These are phyloP conservation scores for Hemileccinum rubropunctum DNA, from an alignment of 768 basidiomycete genomes.

Conservation along the genomic window DNA sequence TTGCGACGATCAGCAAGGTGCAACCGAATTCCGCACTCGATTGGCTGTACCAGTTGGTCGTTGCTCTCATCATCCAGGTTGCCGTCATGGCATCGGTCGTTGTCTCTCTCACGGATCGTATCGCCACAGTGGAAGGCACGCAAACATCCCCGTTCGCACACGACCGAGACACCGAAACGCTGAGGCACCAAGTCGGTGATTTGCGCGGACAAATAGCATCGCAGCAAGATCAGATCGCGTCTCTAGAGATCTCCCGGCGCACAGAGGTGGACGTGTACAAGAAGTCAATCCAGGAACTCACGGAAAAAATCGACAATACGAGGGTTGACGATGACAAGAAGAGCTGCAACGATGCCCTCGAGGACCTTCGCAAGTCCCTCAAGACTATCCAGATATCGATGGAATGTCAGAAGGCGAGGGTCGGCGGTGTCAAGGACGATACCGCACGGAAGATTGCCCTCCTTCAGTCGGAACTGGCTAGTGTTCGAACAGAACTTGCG, in stretches of 20 bases:
- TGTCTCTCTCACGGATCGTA: constrained; percentile 15
- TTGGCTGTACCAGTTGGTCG: constrained; percentile 7
- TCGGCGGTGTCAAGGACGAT: constrained; percentile 16
- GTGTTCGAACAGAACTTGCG: constrained; percentile 7
- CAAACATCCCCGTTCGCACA: not conserved
- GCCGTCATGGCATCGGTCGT: constrained; percentile 9
- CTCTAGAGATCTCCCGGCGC: constrained; percentile 8
- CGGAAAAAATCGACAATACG: not conserved
- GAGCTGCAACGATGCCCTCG: not conserved
- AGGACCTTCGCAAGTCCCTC: constrained; percentile 3
- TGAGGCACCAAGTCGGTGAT: constrained; percentile 6
- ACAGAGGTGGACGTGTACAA: not conserved
- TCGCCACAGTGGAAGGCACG: constrained; percentile 11
- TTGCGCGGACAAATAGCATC: constrained; percentile 7
- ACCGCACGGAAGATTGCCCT: constrained; percentile 14
- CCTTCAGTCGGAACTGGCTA: constrained; percentile 13
- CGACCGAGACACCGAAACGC: not conserved
- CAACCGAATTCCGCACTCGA: constrained; percentile 6
- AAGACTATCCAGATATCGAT: not conserved
- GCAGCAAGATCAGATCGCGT: constrained; percentile 11
- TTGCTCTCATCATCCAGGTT: constrained; percentile 1
- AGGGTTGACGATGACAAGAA: constrained; percentile 1
- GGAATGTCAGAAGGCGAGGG: constrained; percentile 15
- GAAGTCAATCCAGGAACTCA: constrained; percentile 14
- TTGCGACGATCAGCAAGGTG: not conserved